Base-by-base conservation (phyloP, 176 grass and related monocot genomes). In the Avena eriantha region DNA sequence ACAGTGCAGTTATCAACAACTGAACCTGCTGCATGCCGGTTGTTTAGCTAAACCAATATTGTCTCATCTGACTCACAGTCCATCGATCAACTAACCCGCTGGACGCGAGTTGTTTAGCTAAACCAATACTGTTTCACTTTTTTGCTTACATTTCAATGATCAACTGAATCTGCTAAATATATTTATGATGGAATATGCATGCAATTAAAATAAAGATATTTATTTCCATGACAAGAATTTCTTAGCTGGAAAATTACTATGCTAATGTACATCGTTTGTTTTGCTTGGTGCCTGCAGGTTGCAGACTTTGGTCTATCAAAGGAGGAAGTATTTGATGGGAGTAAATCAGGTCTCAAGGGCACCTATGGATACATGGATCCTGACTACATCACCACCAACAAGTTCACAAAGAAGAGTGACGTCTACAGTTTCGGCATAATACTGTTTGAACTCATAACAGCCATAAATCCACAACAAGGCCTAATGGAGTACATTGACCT, bases 311-410 rank as follows among this genome's bases (percentile, higher is more conserved):
- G 97, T 82, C 85, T 99, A 80, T 99, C 97, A 19, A 99, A 99
- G 80, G 97, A 96, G 74, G 97, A 99, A 85, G 92, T 92, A 18
- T 96, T 87, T 51, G 97, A 99, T 71, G 90, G 77, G 73, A 90
- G 93, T 35, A 94, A 94, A 60, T 99, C 97, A 16, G 90, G 92
- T 9, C 88, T 99, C 23, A 99, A 99, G 91, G 97, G 94, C 55
- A 99, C 97, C 50, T 99, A 94, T 67, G 94, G 97, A 77, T 99
- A 99, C 82, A 99, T 99, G 94, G 97, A 99, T 85, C 97, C 97
- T 60, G 97, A 96, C 82, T 99, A 96, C 72, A 94, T 96, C 89
- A 93, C 92, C 41, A 96, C 97, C 73, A 93, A 88, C 83, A 93
- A 99, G 60, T 89, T 96, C 73, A 99, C 97, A 68, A 99, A 96